phyloP scores from a whole-genome alignment of 1,284 basidiomycete genomes.

The Schizophyllum commune region DNA sequence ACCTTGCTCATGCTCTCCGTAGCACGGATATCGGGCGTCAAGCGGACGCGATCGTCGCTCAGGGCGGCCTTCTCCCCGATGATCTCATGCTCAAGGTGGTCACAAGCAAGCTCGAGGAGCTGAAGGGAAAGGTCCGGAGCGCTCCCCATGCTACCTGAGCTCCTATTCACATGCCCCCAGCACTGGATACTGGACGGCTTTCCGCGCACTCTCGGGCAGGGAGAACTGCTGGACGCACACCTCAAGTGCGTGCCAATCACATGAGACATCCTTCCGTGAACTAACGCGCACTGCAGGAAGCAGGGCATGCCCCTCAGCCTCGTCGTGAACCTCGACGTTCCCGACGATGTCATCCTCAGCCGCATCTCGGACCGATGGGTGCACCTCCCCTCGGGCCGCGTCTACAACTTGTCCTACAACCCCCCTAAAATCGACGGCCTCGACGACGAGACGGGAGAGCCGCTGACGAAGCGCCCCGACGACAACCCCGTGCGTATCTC shows the following conservation, averaged over 20 bases:
- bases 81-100: constrained; percentile 73
- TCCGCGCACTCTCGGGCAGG: constrained; percentile 89
- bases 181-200: constrained; percentile 98
- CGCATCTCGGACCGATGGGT: constrained; percentile 94
- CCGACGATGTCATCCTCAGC: constrained; percentile 83
- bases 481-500: constrained; percentile 74
- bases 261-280: background rate
- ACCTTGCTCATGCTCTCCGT: background rate
- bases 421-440: constrained; percentile 79
- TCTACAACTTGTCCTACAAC: constrained; percentile 92
- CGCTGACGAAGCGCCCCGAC: constrained; percentile 83
- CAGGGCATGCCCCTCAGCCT: constrained; percentile 67
- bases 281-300: constrained; percentile 30
- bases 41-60: constrained; percentile 71
- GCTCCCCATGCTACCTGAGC: background rate
- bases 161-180: constrained; percentile 22
- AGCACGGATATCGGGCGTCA: constrained; percentile 65
- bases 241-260: constrained; percentile 41
- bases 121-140: constrained; percentile 54
- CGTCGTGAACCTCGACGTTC: constrained; percentile 87
- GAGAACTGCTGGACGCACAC: constrained; percentile 73
- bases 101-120: constrained; percentile 58
- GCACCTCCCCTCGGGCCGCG: constrained; percentile 86
- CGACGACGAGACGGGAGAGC: constrained; percentile 92
- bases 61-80: constrained; percentile 70